Conservation (phyloP, 1,284 basidiomycete species). For the Ustilago xerochloae region DNA sequence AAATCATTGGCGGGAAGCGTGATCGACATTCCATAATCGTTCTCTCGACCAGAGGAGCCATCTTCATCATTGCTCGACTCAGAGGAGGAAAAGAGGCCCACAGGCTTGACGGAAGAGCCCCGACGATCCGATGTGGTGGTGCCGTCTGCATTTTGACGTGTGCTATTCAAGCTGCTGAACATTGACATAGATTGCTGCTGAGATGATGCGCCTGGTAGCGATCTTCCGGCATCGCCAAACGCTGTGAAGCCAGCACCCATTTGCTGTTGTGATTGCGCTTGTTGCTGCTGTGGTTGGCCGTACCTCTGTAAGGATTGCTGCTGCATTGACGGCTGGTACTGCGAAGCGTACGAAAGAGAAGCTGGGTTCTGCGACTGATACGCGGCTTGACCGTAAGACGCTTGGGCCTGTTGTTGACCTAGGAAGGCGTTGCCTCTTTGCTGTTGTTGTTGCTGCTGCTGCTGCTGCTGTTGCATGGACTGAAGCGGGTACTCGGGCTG, state of each 20-base stretch:
- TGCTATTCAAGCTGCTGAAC: slow-evolving; percentile 7
- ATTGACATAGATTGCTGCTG: slow-evolving; percentile 16
- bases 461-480: slow-evolving; percentile 23
- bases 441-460: slow-evolving; percentile 28
- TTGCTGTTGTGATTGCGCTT: slow-evolving; percentile 18
- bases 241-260: slow-evolving; percentile 15
- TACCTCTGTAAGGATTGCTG: slow-evolving; percentile 21
- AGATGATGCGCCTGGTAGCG: slow-evolving; percentile 1
- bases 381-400: slow-evolving; percentile 10
- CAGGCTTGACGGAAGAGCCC: slow-evolving; percentile 4
- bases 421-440: slow-evolving; percentile 13
- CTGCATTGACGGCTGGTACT: slow-evolving; percentile 23
- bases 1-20: slow-evolving; percentile 32
- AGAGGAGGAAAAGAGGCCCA: slow-evolving; percentile 10
- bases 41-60: neutral
- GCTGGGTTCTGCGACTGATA: slow-evolving; percentile 15
- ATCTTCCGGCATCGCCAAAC: slow-evolving; percentile 17
- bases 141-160: slow-evolving; percentile 1
- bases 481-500: slow-evolving; percentile 23
- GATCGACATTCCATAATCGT: slow-evolving; percentile 43
- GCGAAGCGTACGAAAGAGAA: neutral
- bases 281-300: slow-evolving; percentile 18
- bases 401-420: slow-evolving; percentile 19
- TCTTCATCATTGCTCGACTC: slow-evolving; percentile 3
- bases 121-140: neutral